Evolutionary conservation across 2,329 filamentous ascomycete genomes (phyloP).

Genomic region (Ilyonectria robusta): DNA sequence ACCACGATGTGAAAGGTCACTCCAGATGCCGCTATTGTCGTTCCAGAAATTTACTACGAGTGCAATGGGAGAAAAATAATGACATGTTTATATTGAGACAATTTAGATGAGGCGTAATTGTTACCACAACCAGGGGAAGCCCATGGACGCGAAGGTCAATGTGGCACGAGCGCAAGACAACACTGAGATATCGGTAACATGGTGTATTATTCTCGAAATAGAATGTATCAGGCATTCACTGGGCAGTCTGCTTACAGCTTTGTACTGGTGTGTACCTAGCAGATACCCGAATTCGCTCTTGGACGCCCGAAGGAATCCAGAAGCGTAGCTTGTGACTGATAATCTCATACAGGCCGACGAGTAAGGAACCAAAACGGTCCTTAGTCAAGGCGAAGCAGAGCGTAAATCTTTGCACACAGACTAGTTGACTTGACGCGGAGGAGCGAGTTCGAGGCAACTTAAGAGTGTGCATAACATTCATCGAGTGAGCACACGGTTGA

Average conservation of each 20-base stretch:
- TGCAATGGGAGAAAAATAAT: neutral
- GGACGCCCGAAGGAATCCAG: constrained; percentile 49
- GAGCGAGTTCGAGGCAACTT: constrained; percentile 88
- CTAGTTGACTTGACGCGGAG: constrained; percentile 93
- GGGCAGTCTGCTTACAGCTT: constrained; percentile 46
- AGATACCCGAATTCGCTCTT: constrained; percentile 51
- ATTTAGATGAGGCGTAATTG: neutral
- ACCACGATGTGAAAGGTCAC: constrained; percentile 2
- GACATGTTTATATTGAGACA: neutral
- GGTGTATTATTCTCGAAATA: neutral
- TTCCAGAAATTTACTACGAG: neutral
- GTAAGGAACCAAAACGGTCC: constrained; percentile 66
- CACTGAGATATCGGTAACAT: neutral
- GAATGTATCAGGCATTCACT: constrained; percentile 51
- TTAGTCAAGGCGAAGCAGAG: constrained; percentile 59
- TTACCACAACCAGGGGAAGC: neutral
- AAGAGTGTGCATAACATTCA: constrained; percentile 83
- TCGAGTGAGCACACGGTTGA: constrained; percentile 16
- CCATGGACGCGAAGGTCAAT: too few relatives aligned
- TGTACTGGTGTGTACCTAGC: constrained; percentile 53
- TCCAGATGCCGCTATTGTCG: neutral
- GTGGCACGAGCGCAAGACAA: neutral
- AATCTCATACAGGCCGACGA: constrained; percentile 50
- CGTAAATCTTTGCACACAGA: constrained; percentile 91
- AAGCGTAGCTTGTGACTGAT: constrained; percentile 47